These are phyloP conservation scores for Cercophora samala DNA, from an alignment of 495 filamentous ascomycete genomes.

Conservation along the genomic window DNA sequence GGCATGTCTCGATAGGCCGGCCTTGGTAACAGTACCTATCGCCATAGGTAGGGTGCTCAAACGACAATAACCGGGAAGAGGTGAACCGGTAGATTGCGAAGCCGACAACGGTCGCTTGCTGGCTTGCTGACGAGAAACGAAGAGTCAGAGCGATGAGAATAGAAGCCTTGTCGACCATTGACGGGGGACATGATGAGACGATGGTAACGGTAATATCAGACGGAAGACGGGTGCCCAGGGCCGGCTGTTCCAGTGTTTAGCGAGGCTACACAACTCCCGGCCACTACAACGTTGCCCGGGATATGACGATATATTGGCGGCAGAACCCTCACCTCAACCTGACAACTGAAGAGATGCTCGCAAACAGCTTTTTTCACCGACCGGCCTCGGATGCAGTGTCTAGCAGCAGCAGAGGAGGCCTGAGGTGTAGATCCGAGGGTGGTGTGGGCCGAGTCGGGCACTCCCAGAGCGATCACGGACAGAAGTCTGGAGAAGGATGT, in stretches of 20 bases:
- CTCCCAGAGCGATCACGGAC: background rate
- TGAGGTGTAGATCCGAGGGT: conserved; percentile 6
- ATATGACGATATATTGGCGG: conserved; percentile 14
- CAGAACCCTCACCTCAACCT: background rate
- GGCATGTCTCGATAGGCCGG: background rate
- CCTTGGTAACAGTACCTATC: background rate
- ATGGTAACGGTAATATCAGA: conserved; percentile 25
- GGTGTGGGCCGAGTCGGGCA: background rate
- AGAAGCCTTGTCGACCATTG: background rate
- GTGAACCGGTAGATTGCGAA: background rate
- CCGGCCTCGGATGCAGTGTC: background rate
- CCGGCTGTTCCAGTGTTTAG: conserved; percentile 19
- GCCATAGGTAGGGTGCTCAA: background rate
- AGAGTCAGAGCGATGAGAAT: background rate
- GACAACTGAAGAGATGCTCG: background rate
- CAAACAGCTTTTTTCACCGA: background rate
- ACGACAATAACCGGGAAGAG: background rate
- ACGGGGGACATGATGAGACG: conserved; percentile 15
- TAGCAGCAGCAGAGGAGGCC: background rate
- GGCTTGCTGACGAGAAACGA: background rate
- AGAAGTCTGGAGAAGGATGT: conserved; percentile 4
- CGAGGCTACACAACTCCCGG: conserved; percentile 26
- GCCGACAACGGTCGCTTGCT: background rate
- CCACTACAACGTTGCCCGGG: conserved; percentile 15
- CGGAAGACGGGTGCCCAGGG: conserved; percentile 18